Evolutionary conservation across 1,284 basidiomycete species (phyloP).

Genomic region (Tausonia pullulans): DNA sequence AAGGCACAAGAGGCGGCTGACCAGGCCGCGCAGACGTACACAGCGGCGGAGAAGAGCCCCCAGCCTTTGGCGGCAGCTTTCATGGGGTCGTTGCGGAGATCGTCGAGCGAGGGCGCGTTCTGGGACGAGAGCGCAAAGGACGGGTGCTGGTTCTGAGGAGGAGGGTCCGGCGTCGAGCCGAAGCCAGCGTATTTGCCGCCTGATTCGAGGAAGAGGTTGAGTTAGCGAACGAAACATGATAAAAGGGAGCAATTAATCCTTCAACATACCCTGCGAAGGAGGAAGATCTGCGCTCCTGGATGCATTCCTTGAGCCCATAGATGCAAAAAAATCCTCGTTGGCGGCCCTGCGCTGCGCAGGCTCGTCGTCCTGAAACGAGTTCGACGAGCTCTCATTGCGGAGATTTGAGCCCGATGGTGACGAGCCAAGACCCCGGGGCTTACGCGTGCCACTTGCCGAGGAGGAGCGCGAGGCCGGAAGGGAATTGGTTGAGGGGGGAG

Average conservation of each 20-base stretch:
- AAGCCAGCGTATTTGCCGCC: constrained; percentile 34
- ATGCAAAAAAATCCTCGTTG: constrained; percentile 36
- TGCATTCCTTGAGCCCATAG: constrained; percentile 31
- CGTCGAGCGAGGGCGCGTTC: constrained; percentile 30
- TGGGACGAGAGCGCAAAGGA: constrained; percentile 29
- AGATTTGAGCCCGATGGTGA: background rate
- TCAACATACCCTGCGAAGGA: constrained; percentile 29
- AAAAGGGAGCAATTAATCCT: background rate
- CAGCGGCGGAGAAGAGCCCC: constrained; percentile 34
- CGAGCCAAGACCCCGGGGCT: constrained; percentile 26
- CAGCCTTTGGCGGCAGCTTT: constrained; percentile 33
- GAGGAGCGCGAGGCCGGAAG: constrained; percentile 25
- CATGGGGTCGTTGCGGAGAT: constrained; percentile 32
- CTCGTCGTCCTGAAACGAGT: background rate
- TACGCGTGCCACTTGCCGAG: constrained; percentile 32
- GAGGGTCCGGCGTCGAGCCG: constrained; percentile 28
- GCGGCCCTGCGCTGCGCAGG: constrained; percentile 11
- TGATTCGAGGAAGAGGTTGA: background rate
- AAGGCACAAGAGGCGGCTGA: background rate
- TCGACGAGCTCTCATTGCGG: background rate
- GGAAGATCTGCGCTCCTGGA: constrained; percentile 30
- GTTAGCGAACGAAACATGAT: background rate
- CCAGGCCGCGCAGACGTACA: constrained; percentile 12
- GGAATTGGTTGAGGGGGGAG: constrained; percentile 27
- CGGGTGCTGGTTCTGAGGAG: constrained; percentile 24